Percentiles rank a stretch among this genome's conserved stretches.
phyloP scores from a whole-genome alignment of 805 yeast genomes.

The Nematodospora valgi region DNA sequence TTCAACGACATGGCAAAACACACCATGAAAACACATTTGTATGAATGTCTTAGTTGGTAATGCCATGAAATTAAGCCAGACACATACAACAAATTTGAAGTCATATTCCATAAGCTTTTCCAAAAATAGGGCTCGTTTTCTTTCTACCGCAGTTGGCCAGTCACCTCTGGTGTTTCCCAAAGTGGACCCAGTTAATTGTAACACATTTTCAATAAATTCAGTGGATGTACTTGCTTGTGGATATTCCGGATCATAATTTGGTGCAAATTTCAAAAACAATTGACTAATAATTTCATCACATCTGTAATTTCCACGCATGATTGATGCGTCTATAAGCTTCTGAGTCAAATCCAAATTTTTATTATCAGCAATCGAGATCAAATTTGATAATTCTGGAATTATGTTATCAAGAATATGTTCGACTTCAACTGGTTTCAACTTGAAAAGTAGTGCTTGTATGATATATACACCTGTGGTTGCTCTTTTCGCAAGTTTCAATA shows the following conservation, averaged over 20 bases:
- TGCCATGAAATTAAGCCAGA: constrained; percentile 57
- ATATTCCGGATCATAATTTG: constrained; percentile 27
- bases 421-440: constrained; percentile 60
- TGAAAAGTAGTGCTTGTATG: constrained; percentile 64
- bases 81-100: constrained; percentile 51
- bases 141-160: constrained; percentile 90
- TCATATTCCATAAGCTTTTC: constrained; percentile 74
- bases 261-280: constrained; percentile 39
- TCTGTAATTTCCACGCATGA: constrained; percentile 52
- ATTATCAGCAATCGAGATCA: constrained; percentile 47
- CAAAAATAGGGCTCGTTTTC: constrained; percentile 71
- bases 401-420: constrained; percentile 59
- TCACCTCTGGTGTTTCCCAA: constrained; percentile 79
- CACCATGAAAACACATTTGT: constrained; percentile 84
- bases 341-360: constrained; percentile 71
- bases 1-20: constrained; percentile 86
- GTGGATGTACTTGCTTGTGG: constrained; percentile 21
- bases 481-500: constrained; percentile 70
- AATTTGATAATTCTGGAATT: constrained; percentile 60
- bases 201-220: constrained; percentile 63
- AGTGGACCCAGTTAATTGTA: constrained; percentile 65
- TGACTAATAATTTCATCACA: constrained; percentile 55
- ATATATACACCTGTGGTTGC: constrained; percentile 84
- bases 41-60: constrained; percentile 59
- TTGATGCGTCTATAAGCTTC: constrained; percentile 64